Conservation (phyloP, 345 rosid genomes). For the Triadica sebifera region DNA sequence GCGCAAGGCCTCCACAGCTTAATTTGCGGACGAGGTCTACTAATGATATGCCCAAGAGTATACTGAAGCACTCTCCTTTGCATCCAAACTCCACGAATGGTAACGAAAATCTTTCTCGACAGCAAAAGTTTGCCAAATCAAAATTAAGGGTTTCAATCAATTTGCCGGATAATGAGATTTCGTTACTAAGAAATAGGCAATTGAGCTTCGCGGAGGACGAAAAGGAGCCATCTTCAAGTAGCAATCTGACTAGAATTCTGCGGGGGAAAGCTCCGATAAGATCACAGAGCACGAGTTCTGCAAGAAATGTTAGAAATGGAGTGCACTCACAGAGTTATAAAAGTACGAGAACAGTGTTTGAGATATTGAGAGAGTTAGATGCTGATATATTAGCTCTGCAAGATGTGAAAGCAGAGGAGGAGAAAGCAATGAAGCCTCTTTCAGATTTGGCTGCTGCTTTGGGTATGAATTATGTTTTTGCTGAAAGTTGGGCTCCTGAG, state of each 20-base stretch:
- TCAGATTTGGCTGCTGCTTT: conserved; percentile 86
- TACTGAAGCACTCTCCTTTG: conserved; percentile 73
- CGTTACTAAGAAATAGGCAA: conserved; percentile 54
- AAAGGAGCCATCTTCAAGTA: conserved; percentile 30
- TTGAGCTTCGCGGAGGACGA: conserved; percentile 53
- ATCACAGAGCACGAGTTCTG: conserved; percentile 36
- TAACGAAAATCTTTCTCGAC: conserved; percentile 38
- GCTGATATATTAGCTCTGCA: conserved; percentile 89
- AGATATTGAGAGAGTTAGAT: conserved; percentile 73
- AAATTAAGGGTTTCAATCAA: conserved; percentile 86
- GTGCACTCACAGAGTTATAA: conserved; percentile 22
- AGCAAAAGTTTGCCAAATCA: conserved; percentile 61
- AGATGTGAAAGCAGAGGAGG: conserved; percentile 95
- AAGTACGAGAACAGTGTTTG: conserved; percentile 57
- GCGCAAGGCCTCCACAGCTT: conserved; percentile 1
- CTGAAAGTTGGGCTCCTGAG: conserved; percentile 99
- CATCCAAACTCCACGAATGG: conserved; percentile 37
- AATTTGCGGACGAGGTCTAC: conserved; percentile 46
- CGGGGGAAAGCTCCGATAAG: conserved; percentile 45
- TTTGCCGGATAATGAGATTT: conserved; percentile 93
- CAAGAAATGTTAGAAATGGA: conserved; percentile 16
- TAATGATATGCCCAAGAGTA: conserved; percentile 70
- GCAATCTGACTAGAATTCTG: conserved; percentile 10
- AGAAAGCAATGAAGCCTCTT: conserved; percentile 83
- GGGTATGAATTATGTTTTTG: conserved; percentile 85